Percentiles rank a stretch among this genome's conserved stretches.
Conservation (phyloP, 2,329 filamentous ascomycete genomes). For the Talaromyces pinophilus region DNA sequence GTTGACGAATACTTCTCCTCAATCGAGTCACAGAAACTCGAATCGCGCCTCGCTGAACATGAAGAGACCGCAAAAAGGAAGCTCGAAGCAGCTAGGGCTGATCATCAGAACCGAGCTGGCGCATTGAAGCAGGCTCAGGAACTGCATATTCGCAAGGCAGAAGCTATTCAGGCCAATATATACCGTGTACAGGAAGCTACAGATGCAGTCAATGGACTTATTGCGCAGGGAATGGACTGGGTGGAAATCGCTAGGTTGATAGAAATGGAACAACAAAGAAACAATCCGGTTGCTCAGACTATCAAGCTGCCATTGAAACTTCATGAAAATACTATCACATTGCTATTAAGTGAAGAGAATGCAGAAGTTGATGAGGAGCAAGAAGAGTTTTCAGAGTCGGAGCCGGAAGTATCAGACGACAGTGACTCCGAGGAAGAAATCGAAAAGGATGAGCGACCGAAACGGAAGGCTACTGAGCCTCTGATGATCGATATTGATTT, state of each 20-base stretch:
- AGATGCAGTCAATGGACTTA: conserved; percentile 86
- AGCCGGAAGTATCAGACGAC: conserved; percentile 51
- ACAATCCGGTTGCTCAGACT: conserved; percentile 81
- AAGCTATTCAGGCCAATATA: conserved; percentile 85
- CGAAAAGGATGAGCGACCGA: conserved; percentile 29
- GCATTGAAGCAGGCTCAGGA: conserved; percentile 79
- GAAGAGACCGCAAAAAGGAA: conserved; percentile 81
- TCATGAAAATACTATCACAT: conserved; percentile 82
- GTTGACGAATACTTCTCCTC: conserved; percentile 98
- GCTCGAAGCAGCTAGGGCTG: conserved; percentile 77
- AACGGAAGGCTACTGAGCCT: conserved; percentile 35
- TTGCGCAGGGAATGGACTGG: conserved; percentile 97
- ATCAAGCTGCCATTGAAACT: conserved; percentile 87
- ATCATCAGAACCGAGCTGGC: conserved; percentile 82
- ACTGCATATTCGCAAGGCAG: conserved; percentile 82
- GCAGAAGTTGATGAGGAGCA: conserved; percentile 61
- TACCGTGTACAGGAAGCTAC: conserved; percentile 91
- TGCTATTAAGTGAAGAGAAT: conserved; percentile 72
- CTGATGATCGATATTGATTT: conserved; percentile 84
- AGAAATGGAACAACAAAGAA: conserved; percentile 76
- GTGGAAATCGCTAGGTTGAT: conserved; percentile 84
- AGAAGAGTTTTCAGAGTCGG: conserved; percentile 64
- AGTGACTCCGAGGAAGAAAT: conserved; percentile 52
- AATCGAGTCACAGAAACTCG: conserved; percentile 87
- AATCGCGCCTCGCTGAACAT: conserved; percentile 77